A percentile compares a stretch with the other conserved stretches of the same genome.
phyloP scores from a whole-genome alignment of 805 yeast species.

The Saturnispora dispora region DNA sequence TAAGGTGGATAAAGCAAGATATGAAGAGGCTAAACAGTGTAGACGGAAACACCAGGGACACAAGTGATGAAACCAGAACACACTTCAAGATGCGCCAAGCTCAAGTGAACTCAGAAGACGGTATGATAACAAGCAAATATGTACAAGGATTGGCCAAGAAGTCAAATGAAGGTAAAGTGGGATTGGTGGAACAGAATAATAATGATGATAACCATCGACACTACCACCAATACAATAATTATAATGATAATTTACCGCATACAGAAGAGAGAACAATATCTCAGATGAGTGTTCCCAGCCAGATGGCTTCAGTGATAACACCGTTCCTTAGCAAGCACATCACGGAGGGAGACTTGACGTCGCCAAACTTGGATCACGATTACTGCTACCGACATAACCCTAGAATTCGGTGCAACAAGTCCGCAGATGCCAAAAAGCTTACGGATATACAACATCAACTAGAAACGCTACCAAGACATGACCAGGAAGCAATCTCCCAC shows the following conservation, averaged over 20 bases:
- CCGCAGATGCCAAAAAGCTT: slow-evolving; percentile 57
- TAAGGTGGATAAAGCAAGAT: neutral
- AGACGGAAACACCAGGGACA: neutral
- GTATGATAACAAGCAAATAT: neutral
- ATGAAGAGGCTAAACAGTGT: neutral
- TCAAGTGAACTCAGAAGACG: neutral
- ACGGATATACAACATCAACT: slow-evolving; percentile 49
- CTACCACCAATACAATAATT: neutral
- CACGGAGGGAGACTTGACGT: slow-evolving; percentile 27
- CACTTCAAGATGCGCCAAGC: neutral
- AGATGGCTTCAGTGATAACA: slow-evolving; percentile 22
- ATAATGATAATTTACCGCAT: neutral
- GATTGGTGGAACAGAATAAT: neutral
- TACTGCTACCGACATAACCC: slow-evolving; percentile 95
- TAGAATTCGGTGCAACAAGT: slow-evolving; percentile 63
- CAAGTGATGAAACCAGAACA: neutral
- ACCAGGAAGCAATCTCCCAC: slow-evolving; percentile 68
- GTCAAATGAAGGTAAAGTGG: neutral
- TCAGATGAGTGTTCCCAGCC: slow-evolving; percentile 2
- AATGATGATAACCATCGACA: too few species aligned
- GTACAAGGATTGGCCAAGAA: neutral
- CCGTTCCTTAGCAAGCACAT: slow-evolving; percentile 29
- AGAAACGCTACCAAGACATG: slow-evolving; percentile 55
- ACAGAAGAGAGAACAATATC: slow-evolving; percentile 4
- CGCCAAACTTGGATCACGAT: slow-evolving; percentile 34